Evolutionary conservation across 805 yeast genomes (phyloP), one percentile per base, ranked within the genome.

Genomic region (Kodamaea kakaduensis): DNA sequence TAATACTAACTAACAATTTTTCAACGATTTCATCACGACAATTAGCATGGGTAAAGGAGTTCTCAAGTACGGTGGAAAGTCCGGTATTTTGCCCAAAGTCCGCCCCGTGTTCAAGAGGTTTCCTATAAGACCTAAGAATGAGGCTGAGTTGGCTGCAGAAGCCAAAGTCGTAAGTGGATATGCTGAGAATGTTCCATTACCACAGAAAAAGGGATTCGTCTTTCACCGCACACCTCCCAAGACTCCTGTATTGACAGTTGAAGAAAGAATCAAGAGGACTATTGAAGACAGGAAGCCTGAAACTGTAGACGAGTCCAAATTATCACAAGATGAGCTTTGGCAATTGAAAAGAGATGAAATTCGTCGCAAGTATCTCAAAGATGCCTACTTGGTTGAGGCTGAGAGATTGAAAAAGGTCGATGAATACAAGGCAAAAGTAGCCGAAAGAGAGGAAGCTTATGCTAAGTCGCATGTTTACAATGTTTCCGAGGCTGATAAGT

Each of bases 11-110:
- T n/a, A n/a, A 16, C 9, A 26, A 26, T 9, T 16, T 26, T 26
- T 26, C 29, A 26, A 15, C 29, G 12, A 7, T 25, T 26, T 29
- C 23, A 26, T 15, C n/a, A 18, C 8, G 9, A 18, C 25, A 10
- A 13, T 20, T 6, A 26, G 34, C 32, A 71, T 75, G 73, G 71
- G 77, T 34, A 75, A 72, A 46, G 68, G 76, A 35, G 64, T 67
- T 17, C 50, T 73, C 31, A 73, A 66, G 47, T 67, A 60, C 51
- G 78, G 78, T 19, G 78, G 78, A 10, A 82, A 83, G 59, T 81
- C 90, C 32, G 97, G 97, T 55, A 69, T 85, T 32, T 69, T 89
- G 45, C 97, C 97, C 31, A 68, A 64, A 37, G 79, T 85, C 7
- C 79, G 95, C 50, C 76, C 80, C 25, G 78, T 86, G 19, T 77